These are phyloP conservation scores for Lactarius sp. DNA, from an alignment of 768 basidiomycete species.

Conservation along the genomic window DNA sequence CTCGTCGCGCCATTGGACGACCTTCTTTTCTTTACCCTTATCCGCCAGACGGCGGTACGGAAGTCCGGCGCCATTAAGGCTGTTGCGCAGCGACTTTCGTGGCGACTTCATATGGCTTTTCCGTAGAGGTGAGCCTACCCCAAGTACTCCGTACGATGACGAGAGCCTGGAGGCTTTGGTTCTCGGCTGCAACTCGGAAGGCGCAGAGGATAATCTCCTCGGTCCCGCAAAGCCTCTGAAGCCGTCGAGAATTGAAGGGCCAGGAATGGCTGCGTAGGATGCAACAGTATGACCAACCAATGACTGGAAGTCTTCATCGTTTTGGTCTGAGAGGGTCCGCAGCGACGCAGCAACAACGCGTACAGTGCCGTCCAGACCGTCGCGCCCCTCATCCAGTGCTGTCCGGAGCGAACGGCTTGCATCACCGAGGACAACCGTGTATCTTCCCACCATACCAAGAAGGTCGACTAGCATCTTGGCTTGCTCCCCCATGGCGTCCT, in stretches of 20 bases:
- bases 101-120: constrained; percentile 36
- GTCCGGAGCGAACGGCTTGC: constrained; percentile 41
- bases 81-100: constrained; percentile 33
- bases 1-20: constrained; percentile 85
- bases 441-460: constrained; percentile 77
- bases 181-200: constrained; percentile 36
- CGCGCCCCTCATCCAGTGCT: constrained; percentile 37
- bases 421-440: constrained; percentile 67
- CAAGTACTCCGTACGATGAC: constrained; percentile 39
- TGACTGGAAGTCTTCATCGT: constrained; percentile 62
- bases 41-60: constrained; percentile 63
- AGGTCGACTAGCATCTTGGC: constrained; percentile 62
- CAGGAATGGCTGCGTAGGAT: constrained; percentile 44
- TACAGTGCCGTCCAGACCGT: constrained; percentile 37
- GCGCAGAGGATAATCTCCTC: constrained; percentile 47
- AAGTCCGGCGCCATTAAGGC: constrained; percentile 40
- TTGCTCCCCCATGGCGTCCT: constrained; percentile 58
- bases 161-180: constrained; percentile 40
- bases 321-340: constrained; percentile 53
- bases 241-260: constrained; percentile 36
- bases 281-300: constrained; percentile 66
- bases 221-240: constrained; percentile 48
- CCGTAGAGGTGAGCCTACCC: constrained; percentile 41
- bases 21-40: constrained; percentile 56
- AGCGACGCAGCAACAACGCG: constrained; percentile 50